phyloP scores from a whole-genome alignment of 2,329 filamentous ascomycete genomes.

The Exophiala mesophila region DNA sequence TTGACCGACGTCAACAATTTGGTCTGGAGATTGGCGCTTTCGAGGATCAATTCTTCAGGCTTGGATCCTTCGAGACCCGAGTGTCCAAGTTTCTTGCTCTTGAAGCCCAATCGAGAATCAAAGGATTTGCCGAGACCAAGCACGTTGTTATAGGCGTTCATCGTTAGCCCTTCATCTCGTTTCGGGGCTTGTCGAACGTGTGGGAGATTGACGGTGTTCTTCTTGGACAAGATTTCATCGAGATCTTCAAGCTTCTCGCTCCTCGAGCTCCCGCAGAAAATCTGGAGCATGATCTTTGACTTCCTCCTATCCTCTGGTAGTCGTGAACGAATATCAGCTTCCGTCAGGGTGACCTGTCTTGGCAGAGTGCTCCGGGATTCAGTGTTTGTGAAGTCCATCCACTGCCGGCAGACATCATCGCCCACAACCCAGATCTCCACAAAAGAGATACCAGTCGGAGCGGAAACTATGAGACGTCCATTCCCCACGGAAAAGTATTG shows the following conservation, averaged over 20 bases:
- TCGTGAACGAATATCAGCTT: constrained; percentile 66
- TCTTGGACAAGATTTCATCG: constrained; percentile 63
- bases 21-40: constrained; percentile 61
- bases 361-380: constrained; percentile 54
- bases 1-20: constrained; percentile 70
- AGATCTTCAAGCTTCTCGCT: constrained; percentile 75
- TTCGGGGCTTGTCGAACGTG: constrained; percentile 45
- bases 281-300: constrained; percentile 62
- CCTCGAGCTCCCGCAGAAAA: constrained; percentile 73
- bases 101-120: constrained; percentile 61
- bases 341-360: constrained; percentile 68
- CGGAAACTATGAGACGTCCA: constrained; percentile 69
- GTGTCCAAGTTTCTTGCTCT: constrained; percentile 67
- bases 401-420: constrained; percentile 74
- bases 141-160: constrained; percentile 24
- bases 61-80: constrained; percentile 66
- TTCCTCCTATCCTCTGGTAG: constrained; percentile 70
- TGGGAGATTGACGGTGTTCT: constrained; percentile 67
- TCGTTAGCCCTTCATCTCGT: constrained; percentile 25
- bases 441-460: constrained; percentile 76
- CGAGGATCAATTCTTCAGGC: constrained; percentile 68
- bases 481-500: constrained; percentile 82
- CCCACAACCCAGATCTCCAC: constrained; percentile 75
- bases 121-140: constrained; percentile 23
- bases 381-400: constrained; percentile 71